A percentile compares a stretch with the other conserved stretches of the same genome.
Evolutionary conservation across 257 asterid genomes (phyloP).

Genomic region (Cruciata laevipes): DNA sequence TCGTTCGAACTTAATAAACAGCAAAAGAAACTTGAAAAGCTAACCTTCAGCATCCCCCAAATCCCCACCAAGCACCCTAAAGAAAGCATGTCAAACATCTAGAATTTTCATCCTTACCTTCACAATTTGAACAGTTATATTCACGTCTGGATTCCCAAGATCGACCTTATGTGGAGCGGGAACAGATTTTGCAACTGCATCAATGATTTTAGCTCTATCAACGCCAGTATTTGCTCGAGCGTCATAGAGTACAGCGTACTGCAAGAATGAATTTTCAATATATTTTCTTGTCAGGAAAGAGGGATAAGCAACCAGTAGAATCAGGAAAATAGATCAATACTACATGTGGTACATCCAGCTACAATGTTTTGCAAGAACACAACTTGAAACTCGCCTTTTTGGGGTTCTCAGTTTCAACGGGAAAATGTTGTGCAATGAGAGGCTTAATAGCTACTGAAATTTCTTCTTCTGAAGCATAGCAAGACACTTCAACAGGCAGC

Average conservation of each 20-base stretch:
- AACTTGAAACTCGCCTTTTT: conserved; percentile 43
- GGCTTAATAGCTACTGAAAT: conserved; percentile 69
- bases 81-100: not conserved
- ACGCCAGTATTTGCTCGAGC: conserved; percentile 95
- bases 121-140: conserved; percentile 73
- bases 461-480: conserved; percentile 97
- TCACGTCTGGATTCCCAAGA: conserved; percentile 73
- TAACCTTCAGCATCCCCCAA: not conserved
- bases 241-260: conserved; percentile 85
- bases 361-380: not conserved
- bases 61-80: not conserved
- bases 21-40: not conserved
- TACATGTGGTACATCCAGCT: not conserved
- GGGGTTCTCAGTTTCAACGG: conserved; percentile 59
- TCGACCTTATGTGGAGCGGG: conserved; percentile 76
- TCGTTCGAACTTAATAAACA: not conserved
- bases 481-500: conserved; percentile 79
- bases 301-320: not conserved
- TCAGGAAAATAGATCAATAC: not conserved
- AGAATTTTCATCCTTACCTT: conserved; percentile 42
- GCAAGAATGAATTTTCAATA: conserved; percentile 19
- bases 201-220: conserved; percentile 63
- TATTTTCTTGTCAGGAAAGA: not conserved
- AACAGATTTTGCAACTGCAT: conserved; percentile 78
- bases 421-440: conserved; percentile 62